Evolutionary conservation across 495 filamentous ascomycete species (phyloP).

Genomic region (Pseudotulostoma volvatum): DNA sequence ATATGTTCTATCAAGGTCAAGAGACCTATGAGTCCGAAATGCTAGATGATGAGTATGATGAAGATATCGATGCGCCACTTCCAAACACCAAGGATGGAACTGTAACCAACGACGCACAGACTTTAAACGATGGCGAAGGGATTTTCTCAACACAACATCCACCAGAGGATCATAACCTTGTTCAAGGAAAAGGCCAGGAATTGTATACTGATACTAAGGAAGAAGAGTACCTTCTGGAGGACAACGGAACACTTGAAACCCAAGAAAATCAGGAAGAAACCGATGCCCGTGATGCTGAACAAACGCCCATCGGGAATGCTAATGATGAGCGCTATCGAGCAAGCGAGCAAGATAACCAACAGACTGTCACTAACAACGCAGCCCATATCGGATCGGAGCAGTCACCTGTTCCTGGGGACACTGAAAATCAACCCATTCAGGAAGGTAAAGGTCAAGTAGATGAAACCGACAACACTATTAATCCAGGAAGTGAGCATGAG

Average conservation of each 20-base stretch:
- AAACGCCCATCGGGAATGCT: slow-evolving; percentile 1
- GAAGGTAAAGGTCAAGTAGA: slow-evolving; percentile 7
- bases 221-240: too few relatives aligned
- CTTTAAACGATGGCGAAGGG: slow-evolving; percentile 7
- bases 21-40: slow-evolving; percentile 27
- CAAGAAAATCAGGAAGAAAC: slow-evolving; percentile 8
- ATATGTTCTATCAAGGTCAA: slow-evolving; percentile 19
- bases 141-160: background rate
- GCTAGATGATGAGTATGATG: slow-evolving; percentile 27
- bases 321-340: slow-evolving; percentile 2
- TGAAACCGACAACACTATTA: background rate
- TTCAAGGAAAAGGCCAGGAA: slow-evolving; percentile 5
- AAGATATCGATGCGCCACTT: slow-evolving; percentile 18
- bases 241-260: too few relatives aligned
- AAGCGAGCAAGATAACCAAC: slow-evolving; percentile 6
- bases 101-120: slow-evolving; percentile 2
- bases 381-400: slow-evolving; percentile 5
- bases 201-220: slow-evolving; percentile 1
- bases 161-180: slow-evolving; percentile 4
- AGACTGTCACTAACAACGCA: slow-evolving; percentile 13
- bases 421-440: slow-evolving; percentile 1
- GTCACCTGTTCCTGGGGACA: background rate
- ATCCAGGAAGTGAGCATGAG: background rate
- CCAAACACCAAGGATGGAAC: slow-evolving; percentile 15
- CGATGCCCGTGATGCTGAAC: slow-evolving; percentile 8